A percentile compares a stretch with the other conserved stretches of the same genome.
These are phyloP conservation scores for Gracilaria vermiculophylla DNA, from an alignment of 23 red algal genomes.

Conservation along the genomic window DNA sequence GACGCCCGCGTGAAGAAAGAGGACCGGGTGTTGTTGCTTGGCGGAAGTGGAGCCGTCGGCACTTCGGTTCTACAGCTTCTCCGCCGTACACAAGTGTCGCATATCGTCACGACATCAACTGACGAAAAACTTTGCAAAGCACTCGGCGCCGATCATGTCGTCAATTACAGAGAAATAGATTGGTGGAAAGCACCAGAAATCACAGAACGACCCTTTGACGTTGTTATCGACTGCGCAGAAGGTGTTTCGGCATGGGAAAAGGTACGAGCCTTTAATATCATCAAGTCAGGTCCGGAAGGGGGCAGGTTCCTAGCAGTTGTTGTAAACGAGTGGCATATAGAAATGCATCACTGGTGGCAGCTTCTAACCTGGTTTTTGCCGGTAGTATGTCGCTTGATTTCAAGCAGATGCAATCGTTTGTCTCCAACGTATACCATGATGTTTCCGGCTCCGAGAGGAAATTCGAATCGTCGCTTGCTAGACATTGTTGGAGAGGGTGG, in stretches of 20 bases:
- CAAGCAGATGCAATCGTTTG: neutral
- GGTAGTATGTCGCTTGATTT: neutral
- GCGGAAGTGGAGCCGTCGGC: constrained; percentile 76
- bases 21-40: constrained; percentile 75
- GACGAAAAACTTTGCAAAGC: neutral
- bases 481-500: constrained; percentile 42
- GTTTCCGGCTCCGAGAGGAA: constrained; percentile 35
- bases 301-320: constrained; percentile 66
- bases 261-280: neutral
- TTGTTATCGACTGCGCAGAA: constrained; percentile 77
- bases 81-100: constrained; percentile 29
- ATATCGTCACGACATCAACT: constrained; percentile 59
- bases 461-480: constrained; percentile 10
- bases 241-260: constrained; percentile 53
- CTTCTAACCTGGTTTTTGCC: constrained; percentile 44
- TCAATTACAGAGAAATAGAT: constrained; percentile 32
- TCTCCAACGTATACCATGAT: constrained; percentile 55
- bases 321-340: constrained; percentile 65
- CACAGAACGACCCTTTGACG: constrained; percentile 51
- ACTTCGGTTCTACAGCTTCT: constrained; percentile 62
- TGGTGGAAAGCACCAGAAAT: constrained; percentile 61
- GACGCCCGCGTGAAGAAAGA: constrained; percentile 30
- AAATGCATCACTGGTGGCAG: constrained; percentile 18
- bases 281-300: constrained; percentile 45
- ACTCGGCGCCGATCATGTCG: constrained; percentile 58